phyloP scores from a whole-genome alignment of 2,329 filamentous ascomycete species.

The Fusarium paranaense region DNA sequence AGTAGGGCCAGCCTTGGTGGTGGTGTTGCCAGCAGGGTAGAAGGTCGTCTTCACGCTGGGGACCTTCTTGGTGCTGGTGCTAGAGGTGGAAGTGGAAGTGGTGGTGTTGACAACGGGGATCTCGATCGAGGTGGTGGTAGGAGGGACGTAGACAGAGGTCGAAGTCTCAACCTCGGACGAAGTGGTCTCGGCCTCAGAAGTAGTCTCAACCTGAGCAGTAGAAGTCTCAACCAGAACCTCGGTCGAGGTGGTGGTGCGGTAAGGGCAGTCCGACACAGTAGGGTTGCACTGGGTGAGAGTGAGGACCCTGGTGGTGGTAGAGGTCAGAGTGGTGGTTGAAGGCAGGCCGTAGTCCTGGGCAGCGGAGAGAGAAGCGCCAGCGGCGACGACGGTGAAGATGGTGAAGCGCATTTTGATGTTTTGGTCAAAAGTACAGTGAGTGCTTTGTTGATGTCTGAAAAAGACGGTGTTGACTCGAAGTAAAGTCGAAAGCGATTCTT shows the following conservation, averaged over 20 bases:
- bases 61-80: conserved; percentile 41
- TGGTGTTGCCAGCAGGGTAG: conserved; percentile 43
- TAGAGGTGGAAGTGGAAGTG: conserved; percentile 39
- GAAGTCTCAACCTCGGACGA: conserved; percentile 16
- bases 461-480: conserved; percentile 18
- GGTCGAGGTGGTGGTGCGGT: conserved; percentile 44
- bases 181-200: conserved; percentile 28
- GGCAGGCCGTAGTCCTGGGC: conserved; percentile 37
- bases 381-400: conserved; percentile 56
- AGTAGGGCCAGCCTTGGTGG: conserved; percentile 40
- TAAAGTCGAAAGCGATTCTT: conserved; percentile 19
- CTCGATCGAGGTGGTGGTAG: conserved; percentile 30
- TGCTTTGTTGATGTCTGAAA: conserved; percentile 15
- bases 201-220: conserved; percentile 30
- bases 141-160: conserved; percentile 52
- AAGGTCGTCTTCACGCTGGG: conserved; percentile 40
- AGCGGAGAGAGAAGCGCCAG: conserved; percentile 54
- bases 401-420: conserved; percentile 60
- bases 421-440: conserved; percentile 11
- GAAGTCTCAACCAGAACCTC: conserved; percentile 41
- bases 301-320: conserved; percentile 57
- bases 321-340: conserved; percentile 55
- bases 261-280: conserved; percentile 57
- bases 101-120: conserved; percentile 41
- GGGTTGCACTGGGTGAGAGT: conserved; percentile 63